Conservation (phyloP, 805 yeast genomes). For the Sugiyamaella chiloensis region DNA sequence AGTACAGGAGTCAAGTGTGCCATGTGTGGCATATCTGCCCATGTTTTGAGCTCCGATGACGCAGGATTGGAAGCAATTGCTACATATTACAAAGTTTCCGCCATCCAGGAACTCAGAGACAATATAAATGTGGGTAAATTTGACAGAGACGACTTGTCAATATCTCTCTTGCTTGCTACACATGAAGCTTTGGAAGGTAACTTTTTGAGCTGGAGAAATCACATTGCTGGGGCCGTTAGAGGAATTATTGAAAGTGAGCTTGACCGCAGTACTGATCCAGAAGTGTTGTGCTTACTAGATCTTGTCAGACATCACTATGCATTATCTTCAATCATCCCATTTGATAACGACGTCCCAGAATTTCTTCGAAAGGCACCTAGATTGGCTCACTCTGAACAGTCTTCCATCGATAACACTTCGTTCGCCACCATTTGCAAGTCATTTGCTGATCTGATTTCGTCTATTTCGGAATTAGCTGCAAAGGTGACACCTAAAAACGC, state of each 20-base stretch:
- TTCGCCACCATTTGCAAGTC: slow-evolving; percentile 5
- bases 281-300: slow-evolving; percentile 7
- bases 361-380: background rate
- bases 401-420: slow-evolving; percentile 11
- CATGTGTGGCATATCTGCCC: slow-evolving; percentile 20
- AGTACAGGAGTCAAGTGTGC: slow-evolving; percentile 16
- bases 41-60: slow-evolving; percentile 8
- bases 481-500: background rate
- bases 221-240: slow-evolving; percentile 18
- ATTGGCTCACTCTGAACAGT: background rate
- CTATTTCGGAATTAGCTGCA: background rate
- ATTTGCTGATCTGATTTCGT: background rate
- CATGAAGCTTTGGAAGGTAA: slow-evolving; percentile 16
- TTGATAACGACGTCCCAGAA: background rate
- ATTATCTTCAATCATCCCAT: slow-evolving; percentile 6
- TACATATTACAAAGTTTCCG: slow-evolving; percentile 16
- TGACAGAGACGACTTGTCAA: slow-evolving; percentile 14
- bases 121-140: slow-evolving; percentile 1
- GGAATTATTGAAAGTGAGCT: slow-evolving; percentile 9
- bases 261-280: slow-evolving; percentile 1
- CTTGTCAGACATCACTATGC: slow-evolving; percentile 19
- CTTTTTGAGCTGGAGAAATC: slow-evolving; percentile 18
- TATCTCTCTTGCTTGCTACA: slow-evolving; percentile 19
- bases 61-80: slow-evolving; percentile 11
- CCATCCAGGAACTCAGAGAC: slow-evolving; percentile 12